Percentiles rank a stretch among this genome's conserved stretches.
These are phyloP conservation scores for Ceratocystis cacaofunesta DNA, from an alignment of 2,329 filamentous ascomycete species.

Conservation along the genomic window DNA sequence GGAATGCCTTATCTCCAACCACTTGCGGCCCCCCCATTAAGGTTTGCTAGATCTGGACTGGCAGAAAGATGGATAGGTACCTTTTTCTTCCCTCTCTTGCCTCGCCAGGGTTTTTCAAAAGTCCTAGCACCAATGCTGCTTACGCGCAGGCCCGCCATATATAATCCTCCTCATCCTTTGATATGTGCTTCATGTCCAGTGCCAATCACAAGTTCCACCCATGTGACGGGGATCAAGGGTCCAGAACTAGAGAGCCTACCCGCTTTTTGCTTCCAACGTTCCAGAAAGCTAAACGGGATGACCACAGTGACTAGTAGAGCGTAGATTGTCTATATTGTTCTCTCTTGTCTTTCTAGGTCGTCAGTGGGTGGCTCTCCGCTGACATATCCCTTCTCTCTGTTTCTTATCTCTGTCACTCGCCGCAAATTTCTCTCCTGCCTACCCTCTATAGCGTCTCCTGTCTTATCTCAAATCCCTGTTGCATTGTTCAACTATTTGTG, in stretches of 20 bases:
- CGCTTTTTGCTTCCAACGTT: neutral
- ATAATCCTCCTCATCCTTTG: neutral
- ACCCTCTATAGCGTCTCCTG: neutral
- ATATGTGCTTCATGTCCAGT: neutral
- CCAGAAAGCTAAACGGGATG: neutral
- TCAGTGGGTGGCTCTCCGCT: neutral
- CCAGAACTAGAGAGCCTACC: neutral
- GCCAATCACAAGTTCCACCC: neutral
- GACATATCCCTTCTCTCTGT: neutral
- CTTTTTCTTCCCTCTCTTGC: neutral
- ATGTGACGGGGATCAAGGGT: neutral
- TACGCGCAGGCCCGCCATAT: neutral
- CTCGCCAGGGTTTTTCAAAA: neutral
- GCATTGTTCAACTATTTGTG: too few relatives aligned
- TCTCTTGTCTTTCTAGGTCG: neutral
- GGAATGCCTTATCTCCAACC: conserved; percentile 9
- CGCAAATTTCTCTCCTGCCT: too few relatives aligned
- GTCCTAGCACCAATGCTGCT: neutral
- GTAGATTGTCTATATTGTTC: neutral
- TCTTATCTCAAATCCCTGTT: too few relatives aligned
- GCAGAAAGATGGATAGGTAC: neutral
- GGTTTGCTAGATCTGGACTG: neutral
- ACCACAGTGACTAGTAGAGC: neutral
- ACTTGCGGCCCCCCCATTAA: conserved; percentile 1
- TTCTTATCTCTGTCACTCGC: neutral